Base-by-base conservation (phyloP, 148 eudicot genomes). In the Cornus controversa region DNA sequence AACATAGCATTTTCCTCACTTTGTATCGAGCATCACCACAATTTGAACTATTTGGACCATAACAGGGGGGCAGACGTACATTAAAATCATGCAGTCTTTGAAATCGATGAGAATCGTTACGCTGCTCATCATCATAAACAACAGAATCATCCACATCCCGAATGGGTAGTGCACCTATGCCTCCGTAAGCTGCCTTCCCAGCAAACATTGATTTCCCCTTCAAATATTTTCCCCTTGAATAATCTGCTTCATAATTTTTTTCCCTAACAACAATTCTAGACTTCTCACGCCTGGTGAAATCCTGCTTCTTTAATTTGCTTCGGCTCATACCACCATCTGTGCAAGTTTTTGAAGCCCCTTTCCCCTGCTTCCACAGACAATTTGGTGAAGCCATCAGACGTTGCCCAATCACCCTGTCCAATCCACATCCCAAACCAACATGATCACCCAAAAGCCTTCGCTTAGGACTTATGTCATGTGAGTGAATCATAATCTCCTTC, bases 1-100 rank as follows among this genome's bases (percentile, higher is more conserved):
- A 77, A 54, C 91, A 84, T 42, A 93, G 85, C 28, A 88, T 83
- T 76, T 95, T 96, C 74, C 90, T 86, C 58, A 91, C 98, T 86
- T 81, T 89, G 65, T 77, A 76, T 24, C 98, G 94, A 71, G 82
- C 82, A 75, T 86, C 87, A 74, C 84, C 82, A 54, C 70, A 66
- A 72, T 81, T 67, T 8, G 90, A 84, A 67, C 78, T 77, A 24
- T 75, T 77, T 68, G 84, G 84, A 74, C 86, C 89, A 80, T 76
- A 84, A 66, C 45, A 9, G 45, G 85, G 90, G 75, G 87, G 93
- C 50, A 85, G 80, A 58, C 69, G 70, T 9, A 93, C 86, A 66
- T 87, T 86, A 72, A 65, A 54, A 73, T 75, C 78, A 54, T 31
- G 65, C 8, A 53, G 7, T 67, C n/a, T n/a, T n/a, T n/a, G n/a